Conservation (phyloP, 768 basidiomycete genomes). For the Crepidotus variabilis region DNA sequence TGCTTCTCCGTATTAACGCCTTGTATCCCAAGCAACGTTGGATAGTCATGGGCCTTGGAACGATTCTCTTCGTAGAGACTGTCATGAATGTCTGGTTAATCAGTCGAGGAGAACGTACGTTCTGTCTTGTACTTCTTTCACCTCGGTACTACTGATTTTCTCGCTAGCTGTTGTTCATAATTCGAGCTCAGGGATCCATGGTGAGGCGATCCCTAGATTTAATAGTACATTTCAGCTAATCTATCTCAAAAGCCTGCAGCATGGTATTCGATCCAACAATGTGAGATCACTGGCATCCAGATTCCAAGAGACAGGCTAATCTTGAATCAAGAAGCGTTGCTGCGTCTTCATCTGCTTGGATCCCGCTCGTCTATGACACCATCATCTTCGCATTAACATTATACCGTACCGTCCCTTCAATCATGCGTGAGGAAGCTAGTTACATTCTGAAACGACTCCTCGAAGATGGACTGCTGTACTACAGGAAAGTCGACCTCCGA, state of each 20-base stretch:
- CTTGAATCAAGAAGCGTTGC: constrained; percentile 24
- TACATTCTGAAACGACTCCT: constrained; percentile 39
- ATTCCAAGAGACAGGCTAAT: constrained; percentile 11
- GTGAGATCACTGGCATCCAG: constrained; percentile 16
- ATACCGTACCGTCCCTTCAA: constrained; percentile 31
- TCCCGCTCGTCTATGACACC: constrained; percentile 47
- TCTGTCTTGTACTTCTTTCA: background rate
- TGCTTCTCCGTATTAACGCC: constrained; percentile 49
- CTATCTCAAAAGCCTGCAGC: constrained; percentile 30
- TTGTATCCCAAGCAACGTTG: constrained; percentile 31
- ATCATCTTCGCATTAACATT: constrained; percentile 37
- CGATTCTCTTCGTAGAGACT: constrained; percentile 41
- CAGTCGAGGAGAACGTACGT: constrained; percentile 44
- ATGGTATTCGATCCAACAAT: constrained; percentile 37
- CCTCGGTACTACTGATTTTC: background rate
- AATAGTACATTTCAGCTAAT: background rate
- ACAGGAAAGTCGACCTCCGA: constrained; percentile 25
- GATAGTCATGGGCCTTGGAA: constrained; percentile 24
- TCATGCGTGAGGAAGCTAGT: constrained; percentile 26
- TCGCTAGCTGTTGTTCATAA: constrained; percentile 37
- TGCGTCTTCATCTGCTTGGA: constrained; percentile 47
- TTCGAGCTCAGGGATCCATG: constrained; percentile 30
- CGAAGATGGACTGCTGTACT: constrained; percentile 45
- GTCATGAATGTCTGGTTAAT: constrained; percentile 54
- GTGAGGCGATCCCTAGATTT: constrained; percentile 14